These are phyloP conservation scores for Cystofilobasidium macerans DNA, from an alignment of 768 basidiomycete genomes.

Conservation along the genomic window DNA sequence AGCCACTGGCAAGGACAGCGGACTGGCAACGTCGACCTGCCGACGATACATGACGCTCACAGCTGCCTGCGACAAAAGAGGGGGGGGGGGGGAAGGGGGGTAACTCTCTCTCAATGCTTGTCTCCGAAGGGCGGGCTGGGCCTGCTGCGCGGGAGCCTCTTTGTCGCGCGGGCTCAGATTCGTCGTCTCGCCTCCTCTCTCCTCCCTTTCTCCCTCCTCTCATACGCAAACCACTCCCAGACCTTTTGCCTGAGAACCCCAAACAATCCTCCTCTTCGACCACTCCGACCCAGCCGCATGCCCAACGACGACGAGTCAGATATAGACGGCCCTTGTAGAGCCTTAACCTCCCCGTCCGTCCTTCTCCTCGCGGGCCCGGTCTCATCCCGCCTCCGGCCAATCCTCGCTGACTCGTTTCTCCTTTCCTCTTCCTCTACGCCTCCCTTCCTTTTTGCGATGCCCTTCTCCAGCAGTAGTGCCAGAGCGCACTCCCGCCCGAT, in stretches of 20 bases:
- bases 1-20: too few species aligned
- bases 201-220: too few species aligned
- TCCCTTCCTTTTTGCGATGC: background rate
- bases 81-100: too few species aligned
- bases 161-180: too few species aligned
- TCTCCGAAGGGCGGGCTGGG: too few species aligned
- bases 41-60: too few species aligned
- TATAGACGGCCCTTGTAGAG: constrained; percentile 1
- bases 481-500: background rate
- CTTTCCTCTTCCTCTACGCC: background rate
- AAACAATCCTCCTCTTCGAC: background rate
- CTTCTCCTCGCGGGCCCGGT: background rate
- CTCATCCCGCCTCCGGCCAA: background rate
- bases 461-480: background rate
- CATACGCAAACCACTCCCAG: too few species aligned
- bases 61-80: too few species aligned
- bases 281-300: background rate
- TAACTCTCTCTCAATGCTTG: too few species aligned
- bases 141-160: too few species aligned
- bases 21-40: too few species aligned
- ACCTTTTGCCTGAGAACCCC: background rate
- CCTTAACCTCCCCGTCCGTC: background rate
- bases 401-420: background rate
- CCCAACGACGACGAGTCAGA: background rate
- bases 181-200: too few species aligned